Evolutionary conservation across 1,284 basidiomycete species (phyloP), one percentile per base, ranked within the genome.

Genomic region (Cystobasidium slooffiae): DNA sequence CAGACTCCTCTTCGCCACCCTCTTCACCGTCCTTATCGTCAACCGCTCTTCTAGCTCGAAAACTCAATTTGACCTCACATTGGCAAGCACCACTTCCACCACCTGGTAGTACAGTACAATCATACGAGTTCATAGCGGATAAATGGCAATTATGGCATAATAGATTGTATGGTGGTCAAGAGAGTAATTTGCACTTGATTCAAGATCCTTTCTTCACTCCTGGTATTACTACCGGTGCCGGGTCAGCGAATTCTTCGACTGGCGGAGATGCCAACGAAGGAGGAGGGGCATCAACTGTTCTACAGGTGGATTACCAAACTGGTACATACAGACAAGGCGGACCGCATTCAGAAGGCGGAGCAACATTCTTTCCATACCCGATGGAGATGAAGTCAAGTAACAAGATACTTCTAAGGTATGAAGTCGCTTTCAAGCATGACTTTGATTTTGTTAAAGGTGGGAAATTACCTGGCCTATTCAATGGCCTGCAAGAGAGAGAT

Each of bases 101-200:
- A 10, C 10, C 53, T 12, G 53, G 43, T 16, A 68, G 67, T 20
- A 10, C 53, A 20, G 39, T 44, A 18, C 43, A 68, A n/a, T 78
- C 72, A 63, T 78, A 77, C 18, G 68, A 76, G 6, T 79, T 46
- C 8, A 80, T 68, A 1, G 78, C 76, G 9, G 31, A 64, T 41
- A 80, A 76, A 0, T 81, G 81, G 20, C 80, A 70, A 6, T 55
- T 78, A 8, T 70, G 68, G 68, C 43, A 53, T n/a, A 55, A 49
- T 47, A 46, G 58, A 41, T 43, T 70, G 12, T 62, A 62, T 52
- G 68, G 68, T 14, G 68, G 68, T 18, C 18, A 47, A 46, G 58
- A 62, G 41, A 31, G 53, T n/a, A 62, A 59, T 39, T n/a, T 70
- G 12, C 31, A 61, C 46, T 49, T 70, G 18, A 24, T 70, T 7